A percentile compares a stretch with the other conserved stretches of the same genome.
phyloP scores from a whole-genome alignment of 1,139 yeast species.

The Taphrina deformans region DNA sequence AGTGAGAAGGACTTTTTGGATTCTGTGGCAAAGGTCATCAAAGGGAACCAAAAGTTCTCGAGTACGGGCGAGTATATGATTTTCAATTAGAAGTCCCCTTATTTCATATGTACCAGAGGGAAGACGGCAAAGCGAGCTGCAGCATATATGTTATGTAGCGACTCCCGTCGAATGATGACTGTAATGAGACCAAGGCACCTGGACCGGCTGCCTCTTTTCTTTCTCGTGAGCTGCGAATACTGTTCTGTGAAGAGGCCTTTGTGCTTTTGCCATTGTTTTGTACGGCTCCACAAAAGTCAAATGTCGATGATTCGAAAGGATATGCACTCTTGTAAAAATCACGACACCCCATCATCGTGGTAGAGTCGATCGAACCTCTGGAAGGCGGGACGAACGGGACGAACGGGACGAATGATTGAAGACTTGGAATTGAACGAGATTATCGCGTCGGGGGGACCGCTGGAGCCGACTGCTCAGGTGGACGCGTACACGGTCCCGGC shows the following conservation, averaged over 20 bases:
- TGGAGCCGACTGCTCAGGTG: conserved; percentile 42
- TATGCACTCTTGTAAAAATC: too few species aligned
- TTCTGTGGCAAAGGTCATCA: conserved; percentile 96
- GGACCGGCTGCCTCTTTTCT: too few species aligned
- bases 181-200: too few species aligned
- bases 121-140: neutral
- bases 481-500: conserved; percentile 52
- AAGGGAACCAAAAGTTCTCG: conserved; percentile 96
- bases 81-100: conserved; percentile 16
- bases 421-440: conserved; percentile 35
- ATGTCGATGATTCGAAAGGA: neutral
- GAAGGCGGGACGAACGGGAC: too few species aligned
- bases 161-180: neutral
- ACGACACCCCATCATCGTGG: too few species aligned
- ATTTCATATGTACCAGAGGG: neutral
- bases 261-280: neutral
- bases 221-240: too few species aligned
- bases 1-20: conserved; percentile 95
- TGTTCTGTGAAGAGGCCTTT: too few species aligned
- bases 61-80: conserved; percentile 54
- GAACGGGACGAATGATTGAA: neutral
- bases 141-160: neutral
- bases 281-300: conserved; percentile 1
- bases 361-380: too few species aligned
- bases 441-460: conserved; percentile 46